These are phyloP conservation scores for Kwoniella dendrophila DNA, from an alignment of 768 basidiomycete species.

Conservation along the genomic window DNA sequence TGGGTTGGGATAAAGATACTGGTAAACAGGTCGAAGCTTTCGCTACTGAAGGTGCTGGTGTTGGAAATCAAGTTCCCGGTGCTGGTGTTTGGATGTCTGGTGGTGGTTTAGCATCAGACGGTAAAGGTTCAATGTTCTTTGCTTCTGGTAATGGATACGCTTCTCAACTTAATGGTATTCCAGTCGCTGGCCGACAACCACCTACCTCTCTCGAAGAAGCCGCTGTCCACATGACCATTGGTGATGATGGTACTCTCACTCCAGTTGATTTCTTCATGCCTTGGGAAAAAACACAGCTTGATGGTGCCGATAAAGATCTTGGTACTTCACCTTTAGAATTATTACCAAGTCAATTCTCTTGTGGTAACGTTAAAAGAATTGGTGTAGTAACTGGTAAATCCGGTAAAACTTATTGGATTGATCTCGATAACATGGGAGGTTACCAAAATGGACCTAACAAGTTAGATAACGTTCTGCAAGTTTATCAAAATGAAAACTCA, in stretches of 20 bases:
- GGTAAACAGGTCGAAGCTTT: conserved; percentile 15
- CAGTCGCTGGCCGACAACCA: conserved; percentile 15
- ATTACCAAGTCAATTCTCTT: conserved; percentile 22
- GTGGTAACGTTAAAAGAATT: conserved; percentile 17
- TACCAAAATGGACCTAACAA: conserved; percentile 24
- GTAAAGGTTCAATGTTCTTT: conserved; percentile 18
- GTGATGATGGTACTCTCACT: conserved; percentile 14
- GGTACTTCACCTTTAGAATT: conserved; percentile 20
- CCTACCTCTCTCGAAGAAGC: conserved; percentile 26
- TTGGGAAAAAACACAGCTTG: conserved; percentile 23
- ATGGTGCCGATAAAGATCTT: conserved; percentile 24
- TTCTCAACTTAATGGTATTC: conserved; percentile 22
- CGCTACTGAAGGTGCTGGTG: conserved; percentile 20
- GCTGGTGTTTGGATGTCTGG: conserved; percentile 25
- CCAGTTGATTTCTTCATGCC: conserved; percentile 27
- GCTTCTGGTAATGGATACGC: conserved; percentile 23
- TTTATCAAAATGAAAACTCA: conserved; percentile 25
- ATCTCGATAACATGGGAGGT: conserved; percentile 23
- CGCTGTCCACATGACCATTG: conserved; percentile 21
- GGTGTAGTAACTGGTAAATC: conserved; percentile 23
- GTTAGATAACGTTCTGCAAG: conserved; percentile 16
- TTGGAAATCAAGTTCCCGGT: conserved; percentile 12
- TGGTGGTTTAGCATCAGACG: conserved; percentile 19
- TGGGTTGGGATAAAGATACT: conserved; percentile 19
- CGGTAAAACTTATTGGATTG: conserved; percentile 21